Conservation (phyloP, 2,329 filamentous ascomycete species). For the Verticillium nubilum region DNA sequence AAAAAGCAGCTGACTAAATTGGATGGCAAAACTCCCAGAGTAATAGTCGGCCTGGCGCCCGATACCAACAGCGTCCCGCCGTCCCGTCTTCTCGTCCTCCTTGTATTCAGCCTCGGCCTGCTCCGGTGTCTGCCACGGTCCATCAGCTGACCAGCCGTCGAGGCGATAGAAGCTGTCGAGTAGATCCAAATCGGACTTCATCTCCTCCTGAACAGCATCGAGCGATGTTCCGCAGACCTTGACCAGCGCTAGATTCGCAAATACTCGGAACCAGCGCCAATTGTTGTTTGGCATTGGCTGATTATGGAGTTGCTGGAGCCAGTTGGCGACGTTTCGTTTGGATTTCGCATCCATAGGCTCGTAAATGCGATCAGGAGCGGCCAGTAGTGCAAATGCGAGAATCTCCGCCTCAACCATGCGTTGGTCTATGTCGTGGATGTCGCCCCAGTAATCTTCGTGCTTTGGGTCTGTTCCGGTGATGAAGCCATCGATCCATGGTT, state of each 20-base stretch:
- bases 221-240: conserved; percentile 22
- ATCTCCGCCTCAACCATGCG: conserved; percentile 50
- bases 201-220: neutral
- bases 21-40: conserved; percentile 40
- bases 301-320: conserved; percentile 32
- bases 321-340: conserved; percentile 28
- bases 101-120: conserved; percentile 11
- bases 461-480: conserved; percentile 24
- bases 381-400: conserved; percentile 40
- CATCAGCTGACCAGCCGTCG: conserved; percentile 36
- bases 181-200: conserved; percentile 23
- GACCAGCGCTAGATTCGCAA: conserved; percentile 34
- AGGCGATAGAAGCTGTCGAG: conserved; percentile 32
- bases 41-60: conserved; percentile 38
- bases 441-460: conserved; percentile 39
- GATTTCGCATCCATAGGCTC: conserved; percentile 19
- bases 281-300: conserved; percentile 34
- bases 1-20: conserved; percentile 39
- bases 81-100: conserved; percentile 14
- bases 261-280: conserved; percentile 39
- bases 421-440: conserved; percentile 39
- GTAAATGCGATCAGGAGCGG: conserved; percentile 30
- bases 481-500: conserved; percentile 26
- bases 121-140: conserved; percentile 26
- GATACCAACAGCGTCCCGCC: conserved; percentile 14